A percentile compares a stretch with the other conserved stretches of the same genome.
Conservation (phyloP, 2,329 filamentous ascomycete genomes). For the Ophiostoma populinum region DNA sequence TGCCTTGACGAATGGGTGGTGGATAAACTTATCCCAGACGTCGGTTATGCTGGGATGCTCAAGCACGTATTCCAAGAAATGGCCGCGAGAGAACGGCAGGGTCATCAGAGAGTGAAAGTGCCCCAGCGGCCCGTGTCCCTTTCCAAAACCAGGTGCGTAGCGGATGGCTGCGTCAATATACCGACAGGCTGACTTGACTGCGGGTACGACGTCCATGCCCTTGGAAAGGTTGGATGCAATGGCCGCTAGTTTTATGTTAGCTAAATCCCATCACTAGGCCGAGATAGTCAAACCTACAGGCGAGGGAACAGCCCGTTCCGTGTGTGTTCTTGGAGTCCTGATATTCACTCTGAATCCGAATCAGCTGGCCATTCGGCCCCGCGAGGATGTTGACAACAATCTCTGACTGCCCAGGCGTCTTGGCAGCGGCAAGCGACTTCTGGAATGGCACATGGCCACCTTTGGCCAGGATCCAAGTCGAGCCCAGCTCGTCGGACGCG, state of each 20-base stretch:
- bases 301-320: slow-evolving; percentile 85
- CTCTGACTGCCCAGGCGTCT: slow-evolving; percentile 37
- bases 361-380: slow-evolving; percentile 33
- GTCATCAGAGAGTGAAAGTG: slow-evolving; percentile 59
- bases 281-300: slow-evolving; percentile 54
- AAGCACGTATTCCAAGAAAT: slow-evolving; percentile 71
- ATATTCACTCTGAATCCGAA: slow-evolving; percentile 53
- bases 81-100: slow-evolving; percentile 52
- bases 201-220: slow-evolving; percentile 35
- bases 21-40: slow-evolving; percentile 59
- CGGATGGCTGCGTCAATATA: slow-evolving; percentile 59
- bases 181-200: slow-evolving; percentile 49
- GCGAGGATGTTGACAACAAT: slow-evolving; percentile 64
- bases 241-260: slow-evolving; percentile 31
- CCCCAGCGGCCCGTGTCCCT: slow-evolving; percentile 56
- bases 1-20: slow-evolving; percentile 67
- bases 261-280: too few species aligned
- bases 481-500: slow-evolving; percentile 48
- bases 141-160: slow-evolving; percentile 43
- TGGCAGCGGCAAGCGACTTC: slow-evolving; percentile 40
- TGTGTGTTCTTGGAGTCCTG: slow-evolving; percentile 68
- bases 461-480: slow-evolving; percentile 71
- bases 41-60: slow-evolving; percentile 54
- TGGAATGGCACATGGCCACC: slow-evolving; percentile 77
- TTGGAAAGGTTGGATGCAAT: slow-evolving; percentile 57